Evolutionary conservation across 73 alveolate species (phyloP), one percentile per base, ranked within the genome.

Genomic region (Paramecium tetraurelia): DNA sequence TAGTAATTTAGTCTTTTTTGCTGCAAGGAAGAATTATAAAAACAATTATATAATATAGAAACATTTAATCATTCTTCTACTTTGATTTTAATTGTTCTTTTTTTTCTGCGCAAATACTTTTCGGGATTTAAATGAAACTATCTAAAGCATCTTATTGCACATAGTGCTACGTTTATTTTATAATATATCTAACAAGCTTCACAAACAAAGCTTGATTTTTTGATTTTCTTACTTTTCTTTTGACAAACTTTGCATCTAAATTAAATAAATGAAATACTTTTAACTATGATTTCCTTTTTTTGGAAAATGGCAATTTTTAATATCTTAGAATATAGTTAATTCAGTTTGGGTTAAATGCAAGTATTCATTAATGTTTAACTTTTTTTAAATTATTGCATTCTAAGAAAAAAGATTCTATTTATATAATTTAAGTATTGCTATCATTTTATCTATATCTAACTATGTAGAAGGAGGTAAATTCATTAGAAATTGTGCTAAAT

Each of bases 161-260:
- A 80, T 2, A 80, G 72, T 22, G 90, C 21, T 18, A 80, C 75
- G 9, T 80, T 80, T 38, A 80, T 43, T 1, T 44, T n/a, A 24
- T 80, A 80, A 48, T 21, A 20, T 21, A 0, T 41, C 12, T n/a
- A 31, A 21, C 77, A 80, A 33, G 76, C 75, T 80, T 44, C 46
- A 46, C 90, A 80, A 8, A 20, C 10, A 44, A 20, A 80, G 16
- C 20, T 80, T 41, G 76, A 44, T 48, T 80, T 80, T 24, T 29
- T 3, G 11, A 80, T 76, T 48, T 44, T 20, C 18, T 18, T 8
- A 10, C 29, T 18, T 5, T 41, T 31, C 38, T 80, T 44, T 44
- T 18, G 18, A 27, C 77, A 80, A 6, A 80, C 90, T 48, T 41
- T 80, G 24, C 90, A 80, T 48, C 90, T 80, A 41, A 22, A 43